A percentile compares a stretch with the other conserved stretches of the same genome.
Evolutionary conservation across 345 rosid genomes (phyloP).

Genomic region (Streptanthus diversifolius): DNA sequence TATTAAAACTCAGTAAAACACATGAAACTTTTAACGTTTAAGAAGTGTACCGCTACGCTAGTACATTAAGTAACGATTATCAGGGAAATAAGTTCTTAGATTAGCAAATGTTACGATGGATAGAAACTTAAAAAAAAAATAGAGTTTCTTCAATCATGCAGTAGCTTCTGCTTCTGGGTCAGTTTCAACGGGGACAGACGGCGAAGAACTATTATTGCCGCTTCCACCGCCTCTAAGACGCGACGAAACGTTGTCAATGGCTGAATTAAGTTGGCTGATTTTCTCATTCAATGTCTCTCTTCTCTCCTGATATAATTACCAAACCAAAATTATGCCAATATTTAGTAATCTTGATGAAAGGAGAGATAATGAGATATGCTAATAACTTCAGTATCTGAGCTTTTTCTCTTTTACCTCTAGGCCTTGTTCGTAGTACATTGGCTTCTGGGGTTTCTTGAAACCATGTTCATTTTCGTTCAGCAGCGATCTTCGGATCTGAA

Average conservation of each 20-base stretch:
- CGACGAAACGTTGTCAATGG: constrained; percentile 73
- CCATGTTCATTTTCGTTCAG: constrained; percentile 77
- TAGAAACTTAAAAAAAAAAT: background rate
- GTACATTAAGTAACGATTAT: background rate
- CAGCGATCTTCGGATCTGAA: constrained; percentile 66
- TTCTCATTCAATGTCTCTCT: constrained; percentile 73
- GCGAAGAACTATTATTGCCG: constrained; percentile 29
- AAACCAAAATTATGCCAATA: background rate
- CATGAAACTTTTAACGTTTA: too few species aligned
- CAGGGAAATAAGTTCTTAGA: background rate
- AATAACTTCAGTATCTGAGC: constrained; percentile 15
- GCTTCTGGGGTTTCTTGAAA: constrained; percentile 60
- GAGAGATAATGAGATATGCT: background rate
- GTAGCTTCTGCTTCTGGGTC: constrained; percentile 59
- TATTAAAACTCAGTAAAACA: too few species aligned
- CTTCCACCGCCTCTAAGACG: constrained; percentile 63
- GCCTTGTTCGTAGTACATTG: constrained; percentile 74
- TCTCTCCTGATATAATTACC: background rate
- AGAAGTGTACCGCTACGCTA: background rate
- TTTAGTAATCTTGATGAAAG: background rate
- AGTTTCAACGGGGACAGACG: constrained; percentile 39
- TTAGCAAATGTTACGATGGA: background rate
- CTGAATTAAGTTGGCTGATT: constrained; percentile 76
- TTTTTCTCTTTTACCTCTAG: constrained; percentile 46
- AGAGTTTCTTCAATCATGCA: constrained; percentile 46